Evolutionary conservation across 257 asterid species (phyloP), one percentile per base, ranked within the genome.

Genomic region (Capsicum pubescens): DNA sequence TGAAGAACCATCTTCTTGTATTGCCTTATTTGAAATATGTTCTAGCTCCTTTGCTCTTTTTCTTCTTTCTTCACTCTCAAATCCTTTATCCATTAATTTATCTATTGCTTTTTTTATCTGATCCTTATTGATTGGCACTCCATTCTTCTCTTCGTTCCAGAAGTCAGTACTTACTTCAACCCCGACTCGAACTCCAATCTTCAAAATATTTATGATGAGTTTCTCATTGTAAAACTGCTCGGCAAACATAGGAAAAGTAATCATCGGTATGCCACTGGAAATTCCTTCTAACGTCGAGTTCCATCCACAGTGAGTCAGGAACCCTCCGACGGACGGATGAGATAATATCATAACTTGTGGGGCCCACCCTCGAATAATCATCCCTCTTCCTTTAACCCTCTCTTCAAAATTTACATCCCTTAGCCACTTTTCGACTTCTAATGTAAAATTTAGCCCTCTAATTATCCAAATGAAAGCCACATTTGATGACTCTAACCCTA

Each of bases 221-320:
- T 85, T 88, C 6, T 88, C 88, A 5, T 88, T 88, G 16, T 66
- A 82, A 52, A 88, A 88, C 13, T 88, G 90, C 32, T 88, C 90
- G 0, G 83, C 86, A 2, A 88, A 88, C 50, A 84, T 52, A 0
- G 90, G 88, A 82, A 86, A 88, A 2, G 89, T 85, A 15, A 87
- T 60, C 87, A 89, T 80, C 0, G 91, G 86, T 32, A 86, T 44
- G 11, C 89, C 88, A 2, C 70, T 83, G 2, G 84, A 79, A 17
- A 83, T 46, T 3, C 87, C 88, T 79, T 89, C 91, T 8, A 89
- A 85, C 0, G 84, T 83, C 42, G 93, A 90, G 19, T 90, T 90
- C 90, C 93, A 88, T 0, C 90, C 91, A 5, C 93, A 90, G 39
- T 90, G 90, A 5, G 90, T 88, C 39, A 88, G 7, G 26, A 90